Evolutionary conservation across 2,329 filamentous ascomycete species (phyloP).

Genomic region (Diplodia intermedia): DNA sequence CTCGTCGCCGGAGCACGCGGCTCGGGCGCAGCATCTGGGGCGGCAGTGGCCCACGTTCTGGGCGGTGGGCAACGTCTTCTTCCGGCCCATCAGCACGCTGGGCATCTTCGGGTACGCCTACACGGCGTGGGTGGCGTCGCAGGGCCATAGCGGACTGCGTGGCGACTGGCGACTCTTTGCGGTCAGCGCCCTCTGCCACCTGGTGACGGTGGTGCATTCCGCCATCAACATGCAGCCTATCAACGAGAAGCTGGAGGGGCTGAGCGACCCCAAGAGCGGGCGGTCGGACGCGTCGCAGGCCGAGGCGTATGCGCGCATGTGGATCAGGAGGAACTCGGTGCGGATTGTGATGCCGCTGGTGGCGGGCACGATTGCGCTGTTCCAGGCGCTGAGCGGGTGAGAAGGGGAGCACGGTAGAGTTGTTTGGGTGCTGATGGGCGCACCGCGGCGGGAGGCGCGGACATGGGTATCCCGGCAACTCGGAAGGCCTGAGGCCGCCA

Average conservation of each 20-base stretch:
- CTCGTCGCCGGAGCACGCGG: constrained; percentile 50
- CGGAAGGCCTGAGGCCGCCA: no score
- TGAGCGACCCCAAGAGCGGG: constrained; percentile 45
- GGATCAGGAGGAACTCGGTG: constrained; percentile 47
- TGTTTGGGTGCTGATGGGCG: constrained; percentile 20
- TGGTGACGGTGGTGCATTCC: constrained; percentile 58
- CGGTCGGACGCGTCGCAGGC: constrained; percentile 44
- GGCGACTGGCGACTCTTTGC: constrained; percentile 57
- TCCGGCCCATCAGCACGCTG: constrained; percentile 59
- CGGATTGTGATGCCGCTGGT: constrained; percentile 46
- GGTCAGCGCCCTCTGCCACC: constrained; percentile 53
- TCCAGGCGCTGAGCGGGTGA: constrained; percentile 35
- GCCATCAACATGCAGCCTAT: constrained; percentile 61
- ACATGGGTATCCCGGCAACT: background rate
- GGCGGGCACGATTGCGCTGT: constrained; percentile 45
- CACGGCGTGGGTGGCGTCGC: constrained; percentile 49
- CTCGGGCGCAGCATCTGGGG: constrained; percentile 55
- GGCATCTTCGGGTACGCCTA: constrained; percentile 58
- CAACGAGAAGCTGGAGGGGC: constrained; percentile 56
- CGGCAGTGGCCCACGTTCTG: constrained; percentile 60
- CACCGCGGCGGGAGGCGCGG: background rate
- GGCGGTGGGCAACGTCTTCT: constrained; percentile 59
- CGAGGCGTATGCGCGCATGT: constrained; percentile 44
- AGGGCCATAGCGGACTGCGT: constrained; percentile 36
- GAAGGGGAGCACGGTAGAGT: background rate